Base-by-base conservation (phyloP, 2,329 filamentous ascomycete species). In the Massarina eburnea region DNA sequence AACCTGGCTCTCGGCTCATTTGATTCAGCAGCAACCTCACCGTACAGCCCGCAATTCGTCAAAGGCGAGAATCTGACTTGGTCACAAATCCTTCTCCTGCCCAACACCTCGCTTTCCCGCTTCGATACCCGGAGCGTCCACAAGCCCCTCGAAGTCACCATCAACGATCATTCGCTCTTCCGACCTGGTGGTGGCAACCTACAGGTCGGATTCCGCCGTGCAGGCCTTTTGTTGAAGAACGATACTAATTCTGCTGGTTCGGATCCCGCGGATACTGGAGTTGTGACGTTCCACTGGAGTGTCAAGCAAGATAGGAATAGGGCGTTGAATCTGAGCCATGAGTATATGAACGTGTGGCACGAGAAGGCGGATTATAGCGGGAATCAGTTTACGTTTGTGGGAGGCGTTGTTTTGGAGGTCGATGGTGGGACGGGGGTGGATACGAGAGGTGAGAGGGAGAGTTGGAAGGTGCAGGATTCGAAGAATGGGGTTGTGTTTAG, bases 311-410 rank as follows among this genome's bases (percentile, higher is more conserved):
- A 64, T 47, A 1, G 18, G 2, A 36, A 21, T 3, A 46, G 44
- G 19, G 35, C 48, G 9, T 15, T 64, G 30, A 65, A 65, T 37
- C 30, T 65, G 12, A 57, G 46, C 8, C 62, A 65, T 41, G 62
- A 64, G 40, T 65, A 64, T 40, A 61, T 64, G 59, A 62, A 61
- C 22, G 55, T 62, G 15, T 64, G 58, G 59, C 60, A 64, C 35
- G 60, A 63, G 45, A 51, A 46, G 33, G 56, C 56, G 6, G 60
- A 62, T 40, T 64, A 57, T 21, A 33, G 33, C 1, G 58, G 56
- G 3, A 65, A 64, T 21, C 60, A 65, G 24, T 63, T 61, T 18
- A 54, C 45, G 4, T 61, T 63, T 30, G 46, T 55, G 1, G 54
- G 50, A 0, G 61, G 59, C 0, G 41, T 61, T n/a, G 45, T 63